phyloP scores from a whole-genome alignment of 148 eudicot genomes.

The Nyssa sinensis region DNA sequence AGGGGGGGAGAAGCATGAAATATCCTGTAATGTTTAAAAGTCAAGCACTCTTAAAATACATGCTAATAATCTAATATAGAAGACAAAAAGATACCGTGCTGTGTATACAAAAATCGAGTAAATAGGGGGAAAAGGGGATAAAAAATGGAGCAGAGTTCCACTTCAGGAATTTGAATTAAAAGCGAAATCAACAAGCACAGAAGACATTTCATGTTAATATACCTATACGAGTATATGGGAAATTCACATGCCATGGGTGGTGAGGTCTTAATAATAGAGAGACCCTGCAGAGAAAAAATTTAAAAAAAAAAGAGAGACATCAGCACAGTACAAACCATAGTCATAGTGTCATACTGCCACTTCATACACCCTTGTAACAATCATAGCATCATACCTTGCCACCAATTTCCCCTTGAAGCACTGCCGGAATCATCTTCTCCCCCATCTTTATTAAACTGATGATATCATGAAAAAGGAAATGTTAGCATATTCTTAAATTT shows the following conservation, averaged over 20 bases:
- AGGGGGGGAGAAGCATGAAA: no score
- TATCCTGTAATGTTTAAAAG: no score
- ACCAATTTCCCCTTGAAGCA: constrained; percentile 90
- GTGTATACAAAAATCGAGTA: no score
- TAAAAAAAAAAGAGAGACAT: background rate
- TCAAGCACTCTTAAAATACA: no score
- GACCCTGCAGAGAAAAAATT: constrained; percentile 52
- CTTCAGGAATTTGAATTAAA: no score
- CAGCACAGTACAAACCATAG: background rate
- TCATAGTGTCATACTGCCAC: background rate
- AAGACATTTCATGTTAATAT: background rate
- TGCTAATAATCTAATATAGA: no score
- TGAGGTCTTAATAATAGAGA: constrained; percentile 53
- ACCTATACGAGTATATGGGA: constrained; percentile 14
- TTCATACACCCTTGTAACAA: background rate
- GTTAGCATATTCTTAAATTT: no score
- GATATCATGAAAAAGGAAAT: background rate
- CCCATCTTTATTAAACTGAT: constrained; percentile 56
- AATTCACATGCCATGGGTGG: constrained; percentile 7
- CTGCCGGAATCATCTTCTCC: constrained; percentile 75
- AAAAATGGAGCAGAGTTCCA: no score
- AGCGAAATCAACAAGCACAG: no score
- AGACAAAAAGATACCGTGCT: no score
- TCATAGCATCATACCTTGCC: constrained; percentile 56
- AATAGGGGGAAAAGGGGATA: no score